These are phyloP conservation scores for Jaapia argillacea DNA, from an alignment of 768 basidiomycete species.

Conservation along the genomic window DNA sequence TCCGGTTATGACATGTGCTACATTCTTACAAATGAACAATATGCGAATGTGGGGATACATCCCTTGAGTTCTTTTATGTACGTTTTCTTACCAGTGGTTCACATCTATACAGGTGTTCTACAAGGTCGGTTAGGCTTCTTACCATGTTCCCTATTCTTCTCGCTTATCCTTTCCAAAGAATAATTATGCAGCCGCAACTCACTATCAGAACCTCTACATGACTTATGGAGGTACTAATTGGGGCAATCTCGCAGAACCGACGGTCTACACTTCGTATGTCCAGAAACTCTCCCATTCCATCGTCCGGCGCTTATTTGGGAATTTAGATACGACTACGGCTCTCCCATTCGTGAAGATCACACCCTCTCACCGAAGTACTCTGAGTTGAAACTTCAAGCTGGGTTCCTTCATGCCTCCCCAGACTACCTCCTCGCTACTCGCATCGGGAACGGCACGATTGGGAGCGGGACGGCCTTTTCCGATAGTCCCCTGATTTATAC, in stretches of 20 bases:
- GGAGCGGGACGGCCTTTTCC: slow-evolving; percentile 8
- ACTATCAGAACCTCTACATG: slow-evolving; percentile 15
- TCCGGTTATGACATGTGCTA: slow-evolving; percentile 17
- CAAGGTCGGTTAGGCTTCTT: slow-evolving; percentile 1
- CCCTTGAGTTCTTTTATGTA: slow-evolving; percentile 11
- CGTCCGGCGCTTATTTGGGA: background rate
- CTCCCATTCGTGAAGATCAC: slow-evolving; percentile 18
- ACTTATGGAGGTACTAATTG: slow-evolving; percentile 17
- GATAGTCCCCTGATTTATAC: slow-evolving; percentile 11
- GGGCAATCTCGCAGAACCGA: slow-evolving; percentile 16
- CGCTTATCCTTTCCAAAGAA: slow-evolving; percentile 6
- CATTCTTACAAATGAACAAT: slow-evolving; percentile 12
- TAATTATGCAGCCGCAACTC: slow-evolving; percentile 13
- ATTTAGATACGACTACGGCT: slow-evolving; percentile 17
- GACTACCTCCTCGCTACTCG: slow-evolving; percentile 15
- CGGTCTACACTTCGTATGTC: slow-evolving; percentile 13
- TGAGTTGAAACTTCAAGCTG: slow-evolving; percentile 19
- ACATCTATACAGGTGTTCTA: slow-evolving; percentile 10
- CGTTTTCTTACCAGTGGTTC: slow-evolving; percentile 10
- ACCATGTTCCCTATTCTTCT: background rate
- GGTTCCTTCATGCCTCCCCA: slow-evolving; percentile 16
- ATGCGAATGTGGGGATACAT: slow-evolving; percentile 21
- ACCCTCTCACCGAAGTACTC: slow-evolving; percentile 16
- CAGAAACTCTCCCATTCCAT: background rate
- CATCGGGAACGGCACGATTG: slow-evolving; percentile 8